Base-by-base conservation (phyloP, 1,284 basidiomycete genomes). In the Irpex sp. region DNA sequence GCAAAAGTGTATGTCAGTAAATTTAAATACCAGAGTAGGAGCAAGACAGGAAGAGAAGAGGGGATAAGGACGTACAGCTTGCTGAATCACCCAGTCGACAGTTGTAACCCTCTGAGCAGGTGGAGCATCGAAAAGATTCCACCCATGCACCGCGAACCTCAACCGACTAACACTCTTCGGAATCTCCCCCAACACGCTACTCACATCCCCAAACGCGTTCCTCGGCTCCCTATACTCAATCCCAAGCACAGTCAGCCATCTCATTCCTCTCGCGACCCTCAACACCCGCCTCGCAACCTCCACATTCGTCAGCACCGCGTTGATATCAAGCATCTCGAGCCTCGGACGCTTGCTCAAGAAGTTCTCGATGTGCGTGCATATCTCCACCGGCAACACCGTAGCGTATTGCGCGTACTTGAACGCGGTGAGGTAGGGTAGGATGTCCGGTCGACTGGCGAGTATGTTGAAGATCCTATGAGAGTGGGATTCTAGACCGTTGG, bases 191-290 rank as follows among this genome's bases (percentile, higher is more conserved):
- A 64, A 44, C 11, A 64, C 40, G 40, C 51, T 47, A 13, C 48
- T n/a, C 15, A 58, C 62, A 5, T 49, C 26, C 36, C 38, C 15
- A 6, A 60, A 57, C 8, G 58, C 62, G 11, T 56, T 34, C 31
- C 58, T 31, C 34, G 26, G 34, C 37, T 59, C 62, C 17, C 58
- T 52, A 40, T 59, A 61, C 55, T 64, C 62, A 8, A 64, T 36
- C 8, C 62, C 62, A 54, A 64, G 62, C 8, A 61, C 62, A 21
- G 59, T 56, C 15, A 64, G 62, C 40, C 54, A n/a, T 13, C 51
- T 59, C 44, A 64, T 48, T 21, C 47, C 57, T 11, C 37, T n/a
- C 40, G 60, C n/a, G 1, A 54, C 59, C 36, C 37, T 37, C 5
- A 64, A 59, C 7, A 60, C n/a, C 55, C 17, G 3, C 56, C 48